These are phyloP conservation scores for Carex littledalei DNA, from an alignment of 176 grass and related monocot species.

Conservation along the genomic window DNA sequence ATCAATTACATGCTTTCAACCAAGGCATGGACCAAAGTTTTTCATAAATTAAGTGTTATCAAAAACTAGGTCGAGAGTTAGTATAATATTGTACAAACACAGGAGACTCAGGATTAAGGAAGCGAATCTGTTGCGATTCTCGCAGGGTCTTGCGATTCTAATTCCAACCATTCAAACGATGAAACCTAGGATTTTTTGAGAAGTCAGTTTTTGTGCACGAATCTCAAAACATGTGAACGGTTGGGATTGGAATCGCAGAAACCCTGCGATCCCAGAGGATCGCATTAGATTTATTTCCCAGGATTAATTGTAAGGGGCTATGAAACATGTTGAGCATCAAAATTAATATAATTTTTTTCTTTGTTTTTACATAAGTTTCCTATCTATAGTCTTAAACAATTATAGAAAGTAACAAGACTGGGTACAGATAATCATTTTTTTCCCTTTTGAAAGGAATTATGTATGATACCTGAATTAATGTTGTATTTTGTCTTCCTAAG, in stretches of 20 bases:
- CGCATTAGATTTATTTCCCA: neutral
- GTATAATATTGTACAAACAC: neutral
- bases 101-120: neutral
- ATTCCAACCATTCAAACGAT: too few species aligned
- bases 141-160: too few species aligned
- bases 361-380: neutral
- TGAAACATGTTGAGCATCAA: conserved; percentile 7
- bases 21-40: neutral
- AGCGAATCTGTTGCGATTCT: too few species aligned
- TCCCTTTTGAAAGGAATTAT: neutral
- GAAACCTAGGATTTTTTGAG: too few species aligned
- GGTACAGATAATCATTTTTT: neutral
- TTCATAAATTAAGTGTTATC: neutral
- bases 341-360: neutral
- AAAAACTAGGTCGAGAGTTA: neutral
- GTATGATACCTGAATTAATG: neutral
- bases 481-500: neutral
- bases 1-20: conserved; percentile 8
- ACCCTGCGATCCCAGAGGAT: too few species aligned
- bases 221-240: too few species aligned
- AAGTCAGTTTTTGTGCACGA: too few species aligned
- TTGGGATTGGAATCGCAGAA: too few species aligned
- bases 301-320: neutral
- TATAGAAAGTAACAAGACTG: neutral
- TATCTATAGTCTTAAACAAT: neutral